phyloP scores from a whole-genome alignment of 441 rosid species.

The Bruguiera hainesii region DNA sequence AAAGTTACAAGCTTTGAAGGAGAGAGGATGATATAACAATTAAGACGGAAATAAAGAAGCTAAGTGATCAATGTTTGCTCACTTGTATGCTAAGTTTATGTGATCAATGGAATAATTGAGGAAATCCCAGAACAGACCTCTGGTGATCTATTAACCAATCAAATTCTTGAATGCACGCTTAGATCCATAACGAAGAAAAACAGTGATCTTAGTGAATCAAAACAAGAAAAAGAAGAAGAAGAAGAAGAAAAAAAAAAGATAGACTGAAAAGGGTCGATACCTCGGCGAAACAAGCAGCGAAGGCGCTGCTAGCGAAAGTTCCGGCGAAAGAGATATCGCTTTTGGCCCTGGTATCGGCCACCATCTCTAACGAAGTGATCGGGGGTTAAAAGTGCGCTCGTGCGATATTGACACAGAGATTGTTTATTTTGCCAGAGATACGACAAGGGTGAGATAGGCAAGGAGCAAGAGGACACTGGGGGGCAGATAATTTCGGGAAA shows the following conservation, averaged over 20 bases:
- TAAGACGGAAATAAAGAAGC: too few relatives aligned
- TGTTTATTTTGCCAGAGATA: background rate
- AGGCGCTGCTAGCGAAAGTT: slow-evolving; percentile 84
- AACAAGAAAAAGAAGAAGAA: background rate
- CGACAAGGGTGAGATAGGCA: background rate
- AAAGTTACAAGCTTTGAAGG: background rate
- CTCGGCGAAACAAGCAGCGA: slow-evolving; percentile 95
- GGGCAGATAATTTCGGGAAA: background rate
- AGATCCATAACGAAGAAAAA: background rate
- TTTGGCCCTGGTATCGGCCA: slow-evolving; percentile 61
- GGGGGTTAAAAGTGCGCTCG: too few relatives aligned
- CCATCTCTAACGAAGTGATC: slow-evolving; percentile 40
- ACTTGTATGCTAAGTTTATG: too few relatives aligned
- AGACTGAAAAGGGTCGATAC: slow-evolving; percentile 25
- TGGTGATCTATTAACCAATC: too few relatives aligned
- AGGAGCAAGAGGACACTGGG: too few relatives aligned
- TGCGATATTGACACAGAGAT: too few relatives aligned
- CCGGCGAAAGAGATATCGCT: slow-evolving; percentile 83
- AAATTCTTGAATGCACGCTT: too few relatives aligned
- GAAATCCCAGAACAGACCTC: too few relatives aligned
- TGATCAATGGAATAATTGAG: too few relatives aligned
- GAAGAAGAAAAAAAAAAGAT: background rate
- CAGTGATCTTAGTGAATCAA: background rate
- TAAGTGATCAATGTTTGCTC: too few relatives aligned
- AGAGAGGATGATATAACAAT: too few relatives aligned